Evolutionary conservation across 148 eudicot genomes (phyloP).

Genomic region (Rhododendron vialii): DNA sequence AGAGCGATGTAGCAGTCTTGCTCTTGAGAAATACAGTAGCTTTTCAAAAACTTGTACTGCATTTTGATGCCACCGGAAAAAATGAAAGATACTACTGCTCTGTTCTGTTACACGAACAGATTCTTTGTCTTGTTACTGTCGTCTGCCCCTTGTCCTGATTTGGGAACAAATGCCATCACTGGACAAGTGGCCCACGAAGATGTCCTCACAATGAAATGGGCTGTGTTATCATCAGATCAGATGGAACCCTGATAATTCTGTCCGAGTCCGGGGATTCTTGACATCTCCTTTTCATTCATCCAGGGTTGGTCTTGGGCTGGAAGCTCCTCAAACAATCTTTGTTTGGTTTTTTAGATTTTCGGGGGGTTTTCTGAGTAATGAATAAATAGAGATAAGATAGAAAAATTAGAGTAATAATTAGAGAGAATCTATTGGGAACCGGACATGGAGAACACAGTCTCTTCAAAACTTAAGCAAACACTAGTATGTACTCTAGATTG

Average conservation of each 20-base stretch:
- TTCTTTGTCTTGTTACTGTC: neutral
- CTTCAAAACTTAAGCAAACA: neutral
- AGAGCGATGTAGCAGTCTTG: too few species aligned
- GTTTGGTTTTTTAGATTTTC: too few species aligned
- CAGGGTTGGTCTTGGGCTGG: too few species aligned
- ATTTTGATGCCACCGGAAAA: neutral
- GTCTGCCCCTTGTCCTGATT: neutral
- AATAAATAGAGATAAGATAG: too few species aligned
- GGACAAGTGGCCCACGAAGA: neutral
- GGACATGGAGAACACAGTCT: too few species aligned
- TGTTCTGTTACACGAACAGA: neutral
- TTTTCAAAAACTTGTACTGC: neutral
- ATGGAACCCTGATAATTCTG: neutral
- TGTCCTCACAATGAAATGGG: neutral
- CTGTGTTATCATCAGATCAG: neutral
- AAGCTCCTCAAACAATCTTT: too few species aligned
- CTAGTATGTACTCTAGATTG: neutral
- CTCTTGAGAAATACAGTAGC: neutral
- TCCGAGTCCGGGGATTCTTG: neutral
- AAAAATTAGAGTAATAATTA: too few species aligned
- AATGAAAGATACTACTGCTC: neutral
- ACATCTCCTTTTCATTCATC: too few species aligned
- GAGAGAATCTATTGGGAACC: too few species aligned
- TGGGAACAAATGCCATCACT: neutral
- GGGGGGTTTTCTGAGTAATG: too few species aligned